Evolutionary conservation across 192 early-diverging fungal species (phyloP), one percentile per base, ranked within the genome.

Genomic region (Podochytrium sp.): DNA sequence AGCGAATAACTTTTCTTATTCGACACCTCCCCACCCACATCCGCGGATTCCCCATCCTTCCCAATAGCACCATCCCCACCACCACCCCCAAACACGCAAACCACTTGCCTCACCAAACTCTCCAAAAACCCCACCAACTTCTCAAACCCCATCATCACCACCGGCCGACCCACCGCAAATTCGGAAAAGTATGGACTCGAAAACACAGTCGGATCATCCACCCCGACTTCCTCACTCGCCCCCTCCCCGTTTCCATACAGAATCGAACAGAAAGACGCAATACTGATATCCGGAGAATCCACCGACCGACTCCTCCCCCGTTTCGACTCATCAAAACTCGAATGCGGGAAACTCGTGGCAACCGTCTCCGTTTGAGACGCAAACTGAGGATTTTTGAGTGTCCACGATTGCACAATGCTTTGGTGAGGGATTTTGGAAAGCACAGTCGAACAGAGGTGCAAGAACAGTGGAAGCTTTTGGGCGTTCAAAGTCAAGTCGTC

Each of bases 371-470:
- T 6, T 16, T 25, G 55, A 57, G 14, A 7, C 27, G 6, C 29
- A 10, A 6, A 7, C 25, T 27, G 55, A 57, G 25, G 27, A 10
- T 57, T 57, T 30, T 62, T 62, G 30, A 62, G 27, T 10, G 5
- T 62, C 64, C 64, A 66, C n/a, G 64, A 66, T 4, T 42, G 10
- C 5, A 32, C 49, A 42, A 69, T 69, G 3, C 27, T 55, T 20
- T 55, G 18, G 20, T 56, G 38, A 4, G 81, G 81, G 2, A 86
- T 68, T 63, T 76, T 69, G 20, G 77, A 23, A 5, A 85, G 51
- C 25, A 86, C 41, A 20, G 70, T 50, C 4, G 74, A 6, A 0
- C 80, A 76, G 1, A 86, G 43, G 4, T 35, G 25, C 32, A 85
- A 41, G 47, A 79, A 71, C 40, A 55, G 32, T 23, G 66, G 50